Percentiles rank a stretch among this genome's conserved stretches.
Conservation (phyloP, 345 rosid genomes). For the Theobroma cacao region DNA sequence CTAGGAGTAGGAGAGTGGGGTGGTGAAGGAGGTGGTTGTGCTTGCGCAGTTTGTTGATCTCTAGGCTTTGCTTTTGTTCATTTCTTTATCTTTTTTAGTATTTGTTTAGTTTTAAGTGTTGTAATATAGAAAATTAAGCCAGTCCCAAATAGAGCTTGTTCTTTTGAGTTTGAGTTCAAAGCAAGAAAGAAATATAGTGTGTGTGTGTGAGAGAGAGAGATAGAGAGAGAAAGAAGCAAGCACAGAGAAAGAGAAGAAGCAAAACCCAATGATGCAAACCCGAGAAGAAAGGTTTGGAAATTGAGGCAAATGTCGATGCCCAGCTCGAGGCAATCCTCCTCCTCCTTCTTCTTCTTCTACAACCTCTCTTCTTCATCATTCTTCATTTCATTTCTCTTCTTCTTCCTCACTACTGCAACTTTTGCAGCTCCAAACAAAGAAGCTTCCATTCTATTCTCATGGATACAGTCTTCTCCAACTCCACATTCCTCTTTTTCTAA, state of each 20-base stretch:
- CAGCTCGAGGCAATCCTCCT: slow-evolving; percentile 44
- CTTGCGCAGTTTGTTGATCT: slow-evolving; percentile 63
- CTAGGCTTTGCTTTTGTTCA: slow-evolving; percentile 40
- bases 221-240: slow-evolving; percentile 24
- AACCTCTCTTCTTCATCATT: slow-evolving; percentile 21
- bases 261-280: slow-evolving; percentile 59
- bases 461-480: slow-evolving; percentile 57
- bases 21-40: slow-evolving; percentile 34
- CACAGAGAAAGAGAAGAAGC: slow-evolving; percentile 34
- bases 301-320: slow-evolving; percentile 77
- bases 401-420: slow-evolving; percentile 20
- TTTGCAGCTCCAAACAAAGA: slow-evolving; percentile 42
- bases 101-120: background rate
- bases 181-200: slow-evolving; percentile 51
- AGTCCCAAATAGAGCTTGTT: slow-evolving; percentile 8
- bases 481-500: slow-evolving; percentile 36
- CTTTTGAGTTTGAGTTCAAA: slow-evolving; percentile 49
- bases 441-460: slow-evolving; percentile 59
- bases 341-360: slow-evolving; percentile 26
- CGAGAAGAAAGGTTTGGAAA: slow-evolving; percentile 63
- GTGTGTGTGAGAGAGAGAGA: slow-evolving; percentile 23
- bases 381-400: slow-evolving; percentile 26
- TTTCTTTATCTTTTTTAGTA: background rate
- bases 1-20: slow-evolving; percentile 45
- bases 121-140: background rate